Percentiles rank a stretch among this genome's conserved stretches.
Evolutionary conservation across 2,329 filamentous ascomycete genomes (phyloP).

Genomic region (Aspergillus ochraceoroseus): DNA sequence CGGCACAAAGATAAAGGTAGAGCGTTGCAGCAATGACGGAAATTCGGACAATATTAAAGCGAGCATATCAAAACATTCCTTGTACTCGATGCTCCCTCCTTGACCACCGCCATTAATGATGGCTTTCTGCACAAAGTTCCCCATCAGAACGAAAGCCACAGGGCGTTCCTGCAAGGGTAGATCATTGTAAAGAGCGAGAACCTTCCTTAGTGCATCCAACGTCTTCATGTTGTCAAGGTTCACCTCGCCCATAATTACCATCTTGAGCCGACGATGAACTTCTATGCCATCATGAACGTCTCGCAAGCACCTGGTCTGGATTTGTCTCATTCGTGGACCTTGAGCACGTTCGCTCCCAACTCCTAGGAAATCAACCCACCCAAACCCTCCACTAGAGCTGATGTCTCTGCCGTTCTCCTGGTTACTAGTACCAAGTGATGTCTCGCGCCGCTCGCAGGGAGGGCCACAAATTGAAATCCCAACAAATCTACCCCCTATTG

Average conservation of each 20-base stretch:
- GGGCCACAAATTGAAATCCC: conserved; percentile 88
- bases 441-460: conserved; percentile 76
- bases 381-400: conserved; percentile 70
- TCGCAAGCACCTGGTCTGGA: conserved; percentile 65
- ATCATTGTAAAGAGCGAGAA: conserved; percentile 68
- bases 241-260: conserved; percentile 79
- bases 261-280: conserved; percentile 41
- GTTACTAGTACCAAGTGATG: conserved; percentile 67
- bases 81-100: conserved; percentile 87
- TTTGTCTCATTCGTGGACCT: conserved; percentile 73
- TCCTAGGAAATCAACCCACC: conserved; percentile 95
- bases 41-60: conserved; percentile 80
- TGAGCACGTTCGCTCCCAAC: conserved; percentile 82
- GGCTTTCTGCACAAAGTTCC: conserved; percentile 67
- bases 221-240: conserved; percentile 80
- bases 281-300: conserved; percentile 22
- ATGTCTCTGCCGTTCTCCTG: conserved; percentile 35
- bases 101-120: conserved; percentile 61
- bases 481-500: conserved; percentile 86
- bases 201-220: conserved; percentile 71
- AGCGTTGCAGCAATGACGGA: conserved; percentile 68
- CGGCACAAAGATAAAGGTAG: conserved; percentile 87
- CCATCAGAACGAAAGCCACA: conserved; percentile 74
- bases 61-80: conserved; percentile 88
- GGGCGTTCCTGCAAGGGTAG: conserved; percentile 63